phyloP scores from a whole-genome alignment of 768 basidiomycete genomes.

The Mycena metata region DNA sequence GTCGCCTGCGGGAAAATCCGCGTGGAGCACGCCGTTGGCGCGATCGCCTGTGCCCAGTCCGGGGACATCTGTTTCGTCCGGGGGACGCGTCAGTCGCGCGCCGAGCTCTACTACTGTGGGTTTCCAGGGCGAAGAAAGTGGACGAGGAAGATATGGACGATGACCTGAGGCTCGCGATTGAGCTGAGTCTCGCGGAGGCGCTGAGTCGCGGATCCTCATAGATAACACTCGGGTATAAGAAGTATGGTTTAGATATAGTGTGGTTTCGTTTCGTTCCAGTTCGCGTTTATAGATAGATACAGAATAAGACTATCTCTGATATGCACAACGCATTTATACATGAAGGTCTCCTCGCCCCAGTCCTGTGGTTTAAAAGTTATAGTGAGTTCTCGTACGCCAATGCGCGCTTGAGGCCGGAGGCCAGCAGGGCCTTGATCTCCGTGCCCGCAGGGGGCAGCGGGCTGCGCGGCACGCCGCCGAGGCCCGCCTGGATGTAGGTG shows the following conservation, averaged over 20 bases:
- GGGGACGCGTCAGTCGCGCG: constrained; percentile 26
- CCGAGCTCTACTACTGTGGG: constrained; percentile 12
- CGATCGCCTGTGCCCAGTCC: constrained; percentile 34
- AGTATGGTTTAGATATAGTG: constrained; percentile 3
- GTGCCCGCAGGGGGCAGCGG: constrained; percentile 28
- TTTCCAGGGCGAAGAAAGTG: constrained; percentile 47
- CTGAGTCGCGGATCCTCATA: constrained; percentile 2
- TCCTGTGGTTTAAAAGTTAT: not conserved
- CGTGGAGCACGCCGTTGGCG: constrained; percentile 57
- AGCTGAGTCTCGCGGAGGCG: constrained; percentile 81
- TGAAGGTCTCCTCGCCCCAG: not conserved
- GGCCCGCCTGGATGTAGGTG: constrained; percentile 33
- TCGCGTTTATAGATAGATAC: too few relatives aligned
- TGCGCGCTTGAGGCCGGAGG: constrained; percentile 29
- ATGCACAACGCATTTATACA: constrained; percentile 5
- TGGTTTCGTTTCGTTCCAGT: not conserved
- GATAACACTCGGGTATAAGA: not conserved
- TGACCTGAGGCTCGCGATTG: constrained; percentile 74
- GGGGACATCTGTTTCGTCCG: constrained; percentile 19
- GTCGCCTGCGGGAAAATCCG: constrained; percentile 41
- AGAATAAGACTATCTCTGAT: too few relatives aligned
- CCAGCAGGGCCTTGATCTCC: constrained; percentile 32
- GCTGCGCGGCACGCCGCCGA: constrained; percentile 35
- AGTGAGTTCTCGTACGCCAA: constrained; percentile 38
- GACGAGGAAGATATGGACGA: constrained; percentile 75